Base-by-base conservation (phyloP, 345 rosid genomes). In the Brassica rapa region DNA sequence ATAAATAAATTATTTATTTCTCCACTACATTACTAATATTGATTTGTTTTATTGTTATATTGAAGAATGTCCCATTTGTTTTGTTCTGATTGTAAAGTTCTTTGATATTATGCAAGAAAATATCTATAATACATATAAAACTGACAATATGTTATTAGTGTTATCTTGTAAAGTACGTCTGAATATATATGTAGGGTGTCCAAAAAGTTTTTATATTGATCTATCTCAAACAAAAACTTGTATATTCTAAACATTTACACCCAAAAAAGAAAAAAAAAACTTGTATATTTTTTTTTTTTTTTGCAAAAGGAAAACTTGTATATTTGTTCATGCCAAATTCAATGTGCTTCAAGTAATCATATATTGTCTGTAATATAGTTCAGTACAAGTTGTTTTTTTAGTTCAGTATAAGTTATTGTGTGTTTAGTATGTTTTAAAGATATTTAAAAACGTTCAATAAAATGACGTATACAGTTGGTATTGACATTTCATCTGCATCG, bases 401-500 rank as follows among this genome's bases (percentile, higher is more conserved):
- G 35, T 37, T 37, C 41, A 37, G 41, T 41, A 41, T 46, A 39
- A 39, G 46, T 39, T 39, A 46, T 14, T 27, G 33, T 39, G 41
- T 39, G 2, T 68, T 39, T 35, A 39, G 46, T 39, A 39, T 39
- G 46, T 10, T 39, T 37, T 39, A 39, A 37, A 57, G 11, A 60
- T 21, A 51, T 32, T 32, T 24, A n/a, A 4, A 70, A 51, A 51
- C 8, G 41, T 63, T 64, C 14, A 10, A 29, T 37, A 12, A 56
- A 72, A 21, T 7, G 62, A 30, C 10, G 43, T 8, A 56, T 21
- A 56, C 46, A 66, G 77, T 72, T 78, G 82, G 77, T 78, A 59
- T 72, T 78, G 77, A 78, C 81, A 71, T 56, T 56, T 77, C 46
- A 53, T 70, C 75, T 62, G 70, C 62, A 77, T 0, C 64, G 70